phyloP scores from a whole-genome alignment of 495 filamentous ascomycete species.

The Penicillium herquei region DNA sequence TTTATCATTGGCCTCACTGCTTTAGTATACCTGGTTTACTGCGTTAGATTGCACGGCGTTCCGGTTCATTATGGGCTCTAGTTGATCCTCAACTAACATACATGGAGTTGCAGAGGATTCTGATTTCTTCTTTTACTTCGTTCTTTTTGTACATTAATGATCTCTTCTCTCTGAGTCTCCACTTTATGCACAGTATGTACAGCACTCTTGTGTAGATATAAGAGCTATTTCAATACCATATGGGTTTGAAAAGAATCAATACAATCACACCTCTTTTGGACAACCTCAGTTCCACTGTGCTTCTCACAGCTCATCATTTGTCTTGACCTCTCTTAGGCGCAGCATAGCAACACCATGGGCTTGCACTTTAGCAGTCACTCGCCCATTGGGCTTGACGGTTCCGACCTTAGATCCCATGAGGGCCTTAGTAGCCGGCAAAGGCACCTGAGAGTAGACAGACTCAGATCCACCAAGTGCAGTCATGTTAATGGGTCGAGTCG shows the following conservation, averaged over 20 bases:
- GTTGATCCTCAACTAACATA: background rate
- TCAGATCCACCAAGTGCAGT: constrained; percentile 38
- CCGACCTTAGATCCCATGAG: constrained; percentile 45
- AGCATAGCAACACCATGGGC: constrained; percentile 47
- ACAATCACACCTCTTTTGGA: background rate
- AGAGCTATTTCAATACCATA: background rate
- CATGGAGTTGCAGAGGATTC: background rate
- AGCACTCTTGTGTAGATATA: background rate
- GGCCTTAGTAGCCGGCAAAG: constrained; percentile 19
- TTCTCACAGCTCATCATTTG: constrained; percentile 44
- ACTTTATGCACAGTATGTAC: constrained; percentile 8
- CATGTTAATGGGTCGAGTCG: constrained; percentile 30
- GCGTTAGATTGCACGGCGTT: constrained; percentile 15
- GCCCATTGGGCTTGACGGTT: constrained; percentile 37
- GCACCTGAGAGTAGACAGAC: constrained; percentile 36
- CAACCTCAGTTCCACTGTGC: background rate
- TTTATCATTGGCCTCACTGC: background rate
- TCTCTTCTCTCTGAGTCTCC: constrained; percentile 19
- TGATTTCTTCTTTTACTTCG: background rate
- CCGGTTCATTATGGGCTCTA: background rate
- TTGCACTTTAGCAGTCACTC: constrained; percentile 36
- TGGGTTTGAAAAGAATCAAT: no score
- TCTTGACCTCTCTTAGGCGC: constrained; percentile 41
- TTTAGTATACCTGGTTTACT: constrained; percentile 2
- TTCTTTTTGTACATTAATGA: constrained; percentile 14